Evolutionary conservation across 169 alveolate genomes (phyloP).

Genomic region (Eimeria acervulina): DNA sequence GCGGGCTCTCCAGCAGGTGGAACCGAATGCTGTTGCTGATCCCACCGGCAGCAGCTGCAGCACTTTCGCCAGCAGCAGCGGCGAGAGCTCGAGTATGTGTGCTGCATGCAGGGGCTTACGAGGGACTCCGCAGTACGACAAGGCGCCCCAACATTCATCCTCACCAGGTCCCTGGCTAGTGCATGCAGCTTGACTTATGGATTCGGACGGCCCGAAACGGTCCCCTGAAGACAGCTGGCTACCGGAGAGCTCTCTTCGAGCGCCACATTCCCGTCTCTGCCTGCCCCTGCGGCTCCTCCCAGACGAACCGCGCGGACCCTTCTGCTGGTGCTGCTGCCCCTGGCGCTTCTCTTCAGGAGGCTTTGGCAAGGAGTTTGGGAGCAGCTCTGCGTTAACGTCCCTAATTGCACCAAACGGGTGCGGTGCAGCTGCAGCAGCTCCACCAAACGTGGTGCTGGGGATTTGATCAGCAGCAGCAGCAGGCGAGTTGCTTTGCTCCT

Average conservation of each 20-base stretch:
- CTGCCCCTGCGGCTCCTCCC: slow-evolving; percentile 63
- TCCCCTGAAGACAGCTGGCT: not conserved
- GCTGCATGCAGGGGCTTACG: slow-evolving; percentile 51
- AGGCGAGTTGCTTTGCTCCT: not conserved
- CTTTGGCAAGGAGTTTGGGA: not conserved
- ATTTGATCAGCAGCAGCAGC: not conserved
- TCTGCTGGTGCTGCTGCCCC: slow-evolving; percentile 17
- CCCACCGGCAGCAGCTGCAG: slow-evolving; percentile 63
- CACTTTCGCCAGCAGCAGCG: slow-evolving; percentile 68
- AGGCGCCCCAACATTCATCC: not conserved
- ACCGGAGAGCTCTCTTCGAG: not conserved
- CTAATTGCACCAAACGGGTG: not conserved
- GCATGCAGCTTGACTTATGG: not conserved
- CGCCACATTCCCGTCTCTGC: slow-evolving; percentile 60
- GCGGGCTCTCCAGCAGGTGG: slow-evolving; percentile 72
- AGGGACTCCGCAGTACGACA: slow-evolving; percentile 3
- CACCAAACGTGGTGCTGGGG: not conserved
- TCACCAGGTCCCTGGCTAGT: not conserved
- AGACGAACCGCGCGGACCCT: slow-evolving; percentile 30
- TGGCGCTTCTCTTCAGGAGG: not conserved
- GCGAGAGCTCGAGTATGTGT: slow-evolving; percentile 60
- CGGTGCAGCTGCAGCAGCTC: not conserved
- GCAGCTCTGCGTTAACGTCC: not conserved
- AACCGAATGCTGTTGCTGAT: slow-evolving; percentile 68
- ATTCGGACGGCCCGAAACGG: slow-evolving; percentile 11